Conservation (phyloP, 1,284 basidiomycete species). For the Cryptococcus floricola region DNA sequence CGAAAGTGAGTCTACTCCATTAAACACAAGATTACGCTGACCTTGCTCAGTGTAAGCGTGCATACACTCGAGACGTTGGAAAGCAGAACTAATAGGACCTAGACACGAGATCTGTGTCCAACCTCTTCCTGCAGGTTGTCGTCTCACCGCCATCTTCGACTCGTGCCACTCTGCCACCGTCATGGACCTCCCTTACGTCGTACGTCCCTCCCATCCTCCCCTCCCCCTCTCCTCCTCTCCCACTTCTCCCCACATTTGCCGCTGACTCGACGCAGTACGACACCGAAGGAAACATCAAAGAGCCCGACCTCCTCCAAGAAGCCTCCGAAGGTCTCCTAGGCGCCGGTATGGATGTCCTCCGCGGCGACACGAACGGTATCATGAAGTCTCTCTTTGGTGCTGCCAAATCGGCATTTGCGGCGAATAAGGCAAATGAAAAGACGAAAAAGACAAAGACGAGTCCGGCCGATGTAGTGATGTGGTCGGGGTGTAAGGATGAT, state of each 20-base stretch:
- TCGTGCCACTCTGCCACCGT: slow-evolving; percentile 53
- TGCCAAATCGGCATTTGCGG: slow-evolving; percentile 47
- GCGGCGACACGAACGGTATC: slow-evolving; percentile 71
- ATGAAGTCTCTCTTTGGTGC: slow-evolving; percentile 48
- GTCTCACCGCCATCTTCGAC: slow-evolving; percentile 83
- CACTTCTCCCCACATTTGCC: not conserved
- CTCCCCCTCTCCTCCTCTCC: not conserved
- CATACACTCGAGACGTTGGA: not conserved
- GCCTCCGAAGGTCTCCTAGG: slow-evolving; percentile 68
- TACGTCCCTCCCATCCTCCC: slow-evolving; percentile 41
- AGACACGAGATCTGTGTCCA: slow-evolving; percentile 55
- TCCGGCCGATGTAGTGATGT: slow-evolving; percentile 64
- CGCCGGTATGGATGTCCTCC: slow-evolving; percentile 39
- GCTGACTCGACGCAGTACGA: slow-evolving; percentile 60
- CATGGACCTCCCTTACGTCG: slow-evolving; percentile 54
- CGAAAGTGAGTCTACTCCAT: slow-evolving; percentile 52
- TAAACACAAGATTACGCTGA: slow-evolving; percentile 1
- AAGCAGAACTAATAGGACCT: not conserved
- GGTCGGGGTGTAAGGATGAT: slow-evolving; percentile 84
- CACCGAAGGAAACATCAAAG: slow-evolving; percentile 88
- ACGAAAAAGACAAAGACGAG: slow-evolving; percentile 69
- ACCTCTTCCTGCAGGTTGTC: slow-evolving; percentile 73
- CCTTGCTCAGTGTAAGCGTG: slow-evolving; percentile 13
- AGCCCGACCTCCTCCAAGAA: slow-evolving; percentile 75
- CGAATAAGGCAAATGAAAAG: slow-evolving; percentile 60